Conservation (phyloP, 176 grass and related monocot genomes). For the Carex myosuroides region DNA sequence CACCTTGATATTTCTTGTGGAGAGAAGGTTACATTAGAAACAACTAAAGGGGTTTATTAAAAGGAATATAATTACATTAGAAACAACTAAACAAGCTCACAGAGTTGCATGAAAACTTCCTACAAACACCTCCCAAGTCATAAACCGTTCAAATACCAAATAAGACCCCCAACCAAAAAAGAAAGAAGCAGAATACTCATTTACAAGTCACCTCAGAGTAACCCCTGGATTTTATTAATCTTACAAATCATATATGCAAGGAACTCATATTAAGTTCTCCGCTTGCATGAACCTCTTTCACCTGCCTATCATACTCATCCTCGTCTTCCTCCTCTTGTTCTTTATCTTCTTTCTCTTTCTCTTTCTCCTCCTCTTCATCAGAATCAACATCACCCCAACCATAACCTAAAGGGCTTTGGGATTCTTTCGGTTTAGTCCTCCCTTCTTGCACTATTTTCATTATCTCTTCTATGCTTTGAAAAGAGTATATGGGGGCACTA, state of each 20-base stretch:
- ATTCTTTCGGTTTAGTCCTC: slow-evolving; percentile 50
- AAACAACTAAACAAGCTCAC: slow-evolving; percentile 11
- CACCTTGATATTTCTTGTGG: neutral
- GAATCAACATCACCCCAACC: slow-evolving; percentile 42
- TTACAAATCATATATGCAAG: slow-evolving; percentile 41
- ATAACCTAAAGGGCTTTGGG: slow-evolving; percentile 34
- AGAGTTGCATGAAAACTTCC: slow-evolving; percentile 26
- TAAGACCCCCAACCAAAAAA: neutral
- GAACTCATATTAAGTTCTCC: slow-evolving; percentile 52
- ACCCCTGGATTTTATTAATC: slow-evolving; percentile 23
- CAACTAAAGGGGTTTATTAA: no score
- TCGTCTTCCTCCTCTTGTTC: slow-evolving; percentile 45
- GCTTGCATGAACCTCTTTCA: slow-evolving; percentile 70
- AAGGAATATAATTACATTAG: no score
- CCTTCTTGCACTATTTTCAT: slow-evolving; percentile 79
- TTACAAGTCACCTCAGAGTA: slow-evolving; percentile 29
- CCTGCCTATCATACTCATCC: slow-evolving; percentile 69
- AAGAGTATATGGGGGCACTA: slow-evolving; percentile 60
- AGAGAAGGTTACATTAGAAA: no score
- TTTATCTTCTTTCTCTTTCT: slow-evolving; percentile 20
- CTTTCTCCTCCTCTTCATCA: slow-evolving; percentile 50
- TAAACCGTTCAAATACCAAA: slow-evolving; percentile 20
- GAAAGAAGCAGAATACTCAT: slow-evolving; percentile 24
- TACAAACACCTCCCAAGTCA: slow-evolving; percentile 25
- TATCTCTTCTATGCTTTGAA: slow-evolving; percentile 70